phyloP scores from a whole-genome alignment of 768 basidiomycete genomes.

The Dioszegia hungarica region DNA sequence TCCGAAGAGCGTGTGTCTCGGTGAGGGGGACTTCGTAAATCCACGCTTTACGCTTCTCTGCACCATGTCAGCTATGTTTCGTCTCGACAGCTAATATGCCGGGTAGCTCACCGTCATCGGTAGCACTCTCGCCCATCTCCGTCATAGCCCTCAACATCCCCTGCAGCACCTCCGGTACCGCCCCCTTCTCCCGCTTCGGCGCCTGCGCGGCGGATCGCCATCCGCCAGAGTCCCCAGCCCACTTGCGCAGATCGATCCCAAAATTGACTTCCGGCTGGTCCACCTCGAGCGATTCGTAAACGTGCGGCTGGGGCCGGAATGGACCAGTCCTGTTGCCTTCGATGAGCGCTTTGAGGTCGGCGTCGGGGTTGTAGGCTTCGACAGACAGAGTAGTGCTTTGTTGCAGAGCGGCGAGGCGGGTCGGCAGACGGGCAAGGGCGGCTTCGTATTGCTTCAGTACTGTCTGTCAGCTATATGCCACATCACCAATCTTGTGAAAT shows the following conservation, averaged over 20 bases:
- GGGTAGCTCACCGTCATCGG: constrained; percentile 60
- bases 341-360: constrained; percentile 66
- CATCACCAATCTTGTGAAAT: background rate
- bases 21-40: constrained; percentile 83
- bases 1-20: constrained; percentile 77
- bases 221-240: constrained; percentile 69
- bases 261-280: constrained; percentile 80
- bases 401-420: constrained; percentile 60
- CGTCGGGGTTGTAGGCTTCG: constrained; percentile 80
- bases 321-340: constrained; percentile 91
- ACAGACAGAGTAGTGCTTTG: constrained; percentile 71
- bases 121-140: constrained; percentile 60
- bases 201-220: constrained; percentile 55
- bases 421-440: constrained; percentile 67
- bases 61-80: background rate
- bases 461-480: constrained; percentile 33
- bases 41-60: constrained; percentile 85
- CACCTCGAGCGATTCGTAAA: constrained; percentile 65
- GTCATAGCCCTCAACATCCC: constrained; percentile 63
- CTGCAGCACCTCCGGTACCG: constrained; percentile 67
- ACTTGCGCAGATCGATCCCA: constrained; percentile 83
- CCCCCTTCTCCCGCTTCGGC: constrained; percentile 53
- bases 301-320: constrained; percentile 76
- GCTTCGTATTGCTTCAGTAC: constrained; percentile 84
- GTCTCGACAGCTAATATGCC: too few relatives aligned